Base-by-base conservation (phyloP, 2,329 filamentous ascomycete genomes). In the Sporothrix pallida region DNA sequence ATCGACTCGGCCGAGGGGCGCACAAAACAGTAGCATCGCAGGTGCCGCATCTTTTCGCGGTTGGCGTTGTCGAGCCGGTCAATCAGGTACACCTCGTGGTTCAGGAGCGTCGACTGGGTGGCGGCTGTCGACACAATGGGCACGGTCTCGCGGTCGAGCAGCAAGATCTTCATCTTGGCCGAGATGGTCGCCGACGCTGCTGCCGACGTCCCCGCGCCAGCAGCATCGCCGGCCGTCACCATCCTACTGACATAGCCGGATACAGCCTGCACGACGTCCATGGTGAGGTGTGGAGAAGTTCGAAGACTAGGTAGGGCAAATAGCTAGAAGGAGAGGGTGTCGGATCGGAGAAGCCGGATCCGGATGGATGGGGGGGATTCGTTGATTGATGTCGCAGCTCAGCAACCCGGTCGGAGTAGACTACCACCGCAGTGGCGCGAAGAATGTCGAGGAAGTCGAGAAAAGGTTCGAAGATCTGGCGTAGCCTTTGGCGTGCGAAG, bases 241-340 rank as follows among this genome's bases (percentile, higher is more conserved):
- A 99, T 97, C 88, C 95, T 97, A 82, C 92, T 92, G 87, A 99
- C 92, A 86, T 99, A 99, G 84, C 94, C 93, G 79, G 95, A 92
- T 80, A 98, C 91, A 78, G 95, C 93, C 81, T 97, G 92, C 76
- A 97, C 93, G 79, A 98, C 91, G 81, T 99, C 96, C 96, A 99
- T 99, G 78, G 77, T 86, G 82, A 12, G 15, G 10, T 13, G 37
- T 63, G 37, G 31, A 37, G 31, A 37, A 37, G 31, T 37, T 37
- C 31, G 31, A 37, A 37, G 7, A 5, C 31, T 37, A 37, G 31
- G 31, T 37, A 37, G 31, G 31, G 31, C 31, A 1, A 37, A 37
- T 37, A 37, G 31, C 31, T 37, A 37, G 31, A 37, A 46, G 42
- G 44, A 23, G n/a, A 44, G 26, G 46, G 31, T 1, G 46, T 10